Percentiles rank a stretch among this genome's conserved stretches.
Conservation (phyloP, 805 yeast species). For the Candida sakaeoensis region DNA sequence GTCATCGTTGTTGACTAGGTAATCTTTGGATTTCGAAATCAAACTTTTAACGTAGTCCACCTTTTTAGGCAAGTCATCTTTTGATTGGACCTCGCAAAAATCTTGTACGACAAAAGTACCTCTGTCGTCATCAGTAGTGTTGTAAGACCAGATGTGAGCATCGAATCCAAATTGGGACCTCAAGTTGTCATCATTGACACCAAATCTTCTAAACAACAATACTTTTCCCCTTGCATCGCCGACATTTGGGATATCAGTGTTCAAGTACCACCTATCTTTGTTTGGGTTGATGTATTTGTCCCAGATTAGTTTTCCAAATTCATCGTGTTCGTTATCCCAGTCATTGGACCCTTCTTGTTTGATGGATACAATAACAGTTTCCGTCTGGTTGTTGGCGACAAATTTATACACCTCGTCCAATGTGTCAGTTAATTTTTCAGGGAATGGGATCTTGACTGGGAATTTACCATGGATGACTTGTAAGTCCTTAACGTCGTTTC, state of each 20-base stretch:
- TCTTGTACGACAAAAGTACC: slow-evolving; percentile 67
- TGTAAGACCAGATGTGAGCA: slow-evolving; percentile 64
- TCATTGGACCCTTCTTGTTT: slow-evolving; percentile 71
- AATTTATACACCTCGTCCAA: slow-evolving; percentile 59
- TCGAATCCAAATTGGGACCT: slow-evolving; percentile 56
- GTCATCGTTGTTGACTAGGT: slow-evolving; percentile 42
- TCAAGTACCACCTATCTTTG: slow-evolving; percentile 58
- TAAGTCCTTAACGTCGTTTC: slow-evolving; percentile 47
- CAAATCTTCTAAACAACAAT: slow-evolving; percentile 66
- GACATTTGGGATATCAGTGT: slow-evolving; percentile 51
- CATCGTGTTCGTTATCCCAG: slow-evolving; percentile 62
- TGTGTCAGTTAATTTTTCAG: slow-evolving; percentile 48
- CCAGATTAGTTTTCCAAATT: slow-evolving; percentile 61
- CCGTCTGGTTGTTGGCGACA: slow-evolving; percentile 49
- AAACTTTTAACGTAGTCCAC: slow-evolving; percentile 53
- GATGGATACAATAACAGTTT: slow-evolving; percentile 61
- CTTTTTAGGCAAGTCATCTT: slow-evolving; percentile 54
- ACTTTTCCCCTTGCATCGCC: slow-evolving; percentile 66
- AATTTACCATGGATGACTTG: slow-evolving; percentile 73
- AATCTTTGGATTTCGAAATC: slow-evolving; percentile 49
- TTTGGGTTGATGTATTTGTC: slow-evolving; percentile 48
- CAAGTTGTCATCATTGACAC: slow-evolving; percentile 47
- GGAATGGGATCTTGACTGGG: slow-evolving; percentile 62
- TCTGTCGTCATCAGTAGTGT: slow-evolving; percentile 62
- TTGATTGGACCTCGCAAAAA: slow-evolving; percentile 58